Conservation (phyloP, 345 rosid genomes). For the Viola odorata region DNA sequence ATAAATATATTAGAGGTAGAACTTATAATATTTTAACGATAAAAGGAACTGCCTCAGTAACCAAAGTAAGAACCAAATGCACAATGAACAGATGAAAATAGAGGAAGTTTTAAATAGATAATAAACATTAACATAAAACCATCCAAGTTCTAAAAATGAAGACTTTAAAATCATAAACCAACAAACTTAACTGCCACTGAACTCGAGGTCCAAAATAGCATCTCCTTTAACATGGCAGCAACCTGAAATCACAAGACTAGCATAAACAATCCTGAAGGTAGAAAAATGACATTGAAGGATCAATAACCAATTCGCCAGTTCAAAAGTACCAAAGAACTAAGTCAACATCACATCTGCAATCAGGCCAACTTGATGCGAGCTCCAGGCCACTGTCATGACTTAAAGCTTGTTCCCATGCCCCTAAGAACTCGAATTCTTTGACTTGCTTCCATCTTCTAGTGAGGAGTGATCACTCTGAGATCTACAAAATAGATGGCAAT, state of each 20-base stretch:
- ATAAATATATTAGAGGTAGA: not conserved
- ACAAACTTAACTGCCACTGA: conserved; percentile 61
- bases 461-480: conserved; percentile 33
- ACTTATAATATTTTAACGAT: conserved; percentile 4
- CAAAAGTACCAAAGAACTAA: conserved; percentile 32
- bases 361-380: conserved; percentile 9
- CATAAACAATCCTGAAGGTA: conserved; percentile 39
- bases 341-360: conserved; percentile 19
- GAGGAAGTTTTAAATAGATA: conserved; percentile 13
- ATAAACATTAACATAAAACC: conserved; percentile 17
- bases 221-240: conserved; percentile 42
- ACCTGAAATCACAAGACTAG: conserved; percentile 45
- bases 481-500: conserved; percentile 25
- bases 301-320: conserved; percentile 30
- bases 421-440: conserved; percentile 35
- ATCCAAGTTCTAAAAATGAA: conserved; percentile 21
- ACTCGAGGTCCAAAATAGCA: conserved; percentile 42
- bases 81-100: conserved; percentile 17
- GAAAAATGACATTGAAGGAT: conserved; percentile 32
- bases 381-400: conserved; percentile 21
- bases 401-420: conserved; percentile 41
- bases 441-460: conserved; percentile 39
- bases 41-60: not conserved
- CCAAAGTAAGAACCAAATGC: conserved; percentile 16
- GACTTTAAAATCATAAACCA: conserved; percentile 31